Evolutionary conservation across 768 basidiomycete species (phyloP).

Genomic region (Astraeus odoratus): DNA sequence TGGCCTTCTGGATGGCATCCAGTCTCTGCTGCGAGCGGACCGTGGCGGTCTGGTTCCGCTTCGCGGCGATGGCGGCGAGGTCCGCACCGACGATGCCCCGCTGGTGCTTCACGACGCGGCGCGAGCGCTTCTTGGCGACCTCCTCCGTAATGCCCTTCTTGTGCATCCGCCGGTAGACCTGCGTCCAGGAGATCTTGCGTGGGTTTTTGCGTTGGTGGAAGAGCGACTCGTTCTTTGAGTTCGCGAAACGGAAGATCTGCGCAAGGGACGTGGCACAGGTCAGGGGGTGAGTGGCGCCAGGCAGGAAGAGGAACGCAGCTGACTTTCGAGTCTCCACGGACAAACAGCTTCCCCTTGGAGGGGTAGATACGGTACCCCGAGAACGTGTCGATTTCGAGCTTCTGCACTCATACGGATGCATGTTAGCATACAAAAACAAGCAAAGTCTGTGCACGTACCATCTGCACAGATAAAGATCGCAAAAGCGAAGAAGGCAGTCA

Average conservation of each 20-base stretch:
- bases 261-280: too few relatives aligned
- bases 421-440: neutral
- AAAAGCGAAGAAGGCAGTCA: conserved; percentile 10
- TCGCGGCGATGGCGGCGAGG: conserved; percentile 83
- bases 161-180: conserved; percentile 93
- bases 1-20: conserved; percentile 88
- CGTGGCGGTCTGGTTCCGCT: conserved; percentile 86
- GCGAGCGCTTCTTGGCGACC: conserved; percentile 96
- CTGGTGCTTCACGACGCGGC: conserved; percentile 95
- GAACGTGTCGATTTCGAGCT: conserved; percentile 99
- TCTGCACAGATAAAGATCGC: conserved; percentile 9
- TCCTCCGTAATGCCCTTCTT: conserved; percentile 99
- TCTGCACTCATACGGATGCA: conserved; percentile 38
- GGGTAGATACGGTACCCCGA: conserved; percentile 98
- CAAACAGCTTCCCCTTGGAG: conserved; percentile 91
- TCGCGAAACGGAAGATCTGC: conserved; percentile 92
- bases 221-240: conserved; percentile 90
- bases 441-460: conserved; percentile 13
- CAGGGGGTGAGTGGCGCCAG: neutral
- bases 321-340: conserved; percentile 95
- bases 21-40: conserved; percentile 74
- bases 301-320: conserved; percentile 13
- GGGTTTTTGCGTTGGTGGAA: conserved; percentile 99
- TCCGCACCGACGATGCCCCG: conserved; percentile 98
- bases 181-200: conserved; percentile 98